Base-by-base conservation (phyloP, 2,329 filamentous ascomycete species). In the Fusarium sp. region DNA sequence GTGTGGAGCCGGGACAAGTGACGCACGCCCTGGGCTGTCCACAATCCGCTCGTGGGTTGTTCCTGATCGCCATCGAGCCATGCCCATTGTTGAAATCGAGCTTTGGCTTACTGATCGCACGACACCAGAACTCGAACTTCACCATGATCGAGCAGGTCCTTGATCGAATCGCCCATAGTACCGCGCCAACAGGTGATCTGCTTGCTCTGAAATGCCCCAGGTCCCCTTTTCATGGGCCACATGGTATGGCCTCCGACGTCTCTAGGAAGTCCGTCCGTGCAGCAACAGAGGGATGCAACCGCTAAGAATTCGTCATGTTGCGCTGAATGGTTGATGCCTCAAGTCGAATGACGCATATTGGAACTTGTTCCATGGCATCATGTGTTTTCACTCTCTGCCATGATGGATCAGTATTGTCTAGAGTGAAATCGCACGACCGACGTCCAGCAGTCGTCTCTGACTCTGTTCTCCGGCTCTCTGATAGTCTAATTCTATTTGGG, bases 81-180 rank as follows among this genome's bases (percentile, higher is more conserved):
- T 74, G 64, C 70, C 49, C 60, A 61, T 68, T 71, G 64, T 64
- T 63, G 73, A 65, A 75, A 79, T 79, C 78, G 77, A 73, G 63
- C 40, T 78, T 77, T 76, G 73, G 77, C 75, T 70, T 67, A 71
- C 62, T 70, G 67, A 79, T 79, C 77, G 76, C 67, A 65, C 73
- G 57, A 73, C 54, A 50, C 45, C 48, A 64, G 60, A 62, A 62
- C 52, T 65, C 50, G 58, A 71, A 67, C 72, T 65, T 70, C 61
- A 66, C 56, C 65, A 60, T 63, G 62, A 69, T 64, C 60, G 63
- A 58, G 61, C 33, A 53, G 48, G 41, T 30, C 44, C 67, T 61
- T 55, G 64, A 48, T 58, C 42, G 41, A 60, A 64, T 60, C 60
- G 59, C 38, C 61, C 53, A 70, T 55, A 41, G 41, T 61, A 60